phyloP scores from a whole-genome alignment of 345 rosid genomes.

The Eucalyptus urophylla region DNA sequence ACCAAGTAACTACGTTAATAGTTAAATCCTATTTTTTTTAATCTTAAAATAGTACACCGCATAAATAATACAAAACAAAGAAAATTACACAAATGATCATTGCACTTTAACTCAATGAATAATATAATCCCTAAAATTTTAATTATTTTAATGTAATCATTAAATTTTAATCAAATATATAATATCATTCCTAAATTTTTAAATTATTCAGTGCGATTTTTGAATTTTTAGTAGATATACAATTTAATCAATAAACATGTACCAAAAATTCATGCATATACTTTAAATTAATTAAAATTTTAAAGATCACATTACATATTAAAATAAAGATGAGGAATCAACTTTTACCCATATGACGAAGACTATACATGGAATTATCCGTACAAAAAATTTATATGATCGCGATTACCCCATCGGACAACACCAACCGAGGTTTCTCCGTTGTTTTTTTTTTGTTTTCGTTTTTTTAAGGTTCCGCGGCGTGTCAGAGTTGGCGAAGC shows the following conservation, averaged over 20 bases:
- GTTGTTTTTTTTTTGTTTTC: accelerated
- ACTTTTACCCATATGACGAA: no score
- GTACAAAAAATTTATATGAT: not conserved
- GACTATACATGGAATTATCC: not conserved
- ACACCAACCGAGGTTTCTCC: not conserved
- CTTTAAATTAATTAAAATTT: no score
- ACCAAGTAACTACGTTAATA: not conserved
- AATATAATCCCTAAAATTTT: no score
- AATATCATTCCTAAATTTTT: no score
- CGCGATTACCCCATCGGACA: not conserved
- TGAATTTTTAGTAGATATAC: accelerated
- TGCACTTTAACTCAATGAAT: not conserved
- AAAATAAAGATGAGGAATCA: no score
- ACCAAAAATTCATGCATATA: no score
- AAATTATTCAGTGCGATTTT: accelerated
- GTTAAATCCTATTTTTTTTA: not conserved
- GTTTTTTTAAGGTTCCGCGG: not conserved
- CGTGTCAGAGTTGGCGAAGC: not conserved
- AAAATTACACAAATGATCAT: not conserved
- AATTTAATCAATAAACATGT: no score
- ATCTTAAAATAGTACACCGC: not conserved
- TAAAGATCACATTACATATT: accelerated
- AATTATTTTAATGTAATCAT: no score
- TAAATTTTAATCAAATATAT: no score
- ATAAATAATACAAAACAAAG: not conserved